Conservation (phyloP, 164 flowering plant species). For the Platanus orientalis region DNA sequence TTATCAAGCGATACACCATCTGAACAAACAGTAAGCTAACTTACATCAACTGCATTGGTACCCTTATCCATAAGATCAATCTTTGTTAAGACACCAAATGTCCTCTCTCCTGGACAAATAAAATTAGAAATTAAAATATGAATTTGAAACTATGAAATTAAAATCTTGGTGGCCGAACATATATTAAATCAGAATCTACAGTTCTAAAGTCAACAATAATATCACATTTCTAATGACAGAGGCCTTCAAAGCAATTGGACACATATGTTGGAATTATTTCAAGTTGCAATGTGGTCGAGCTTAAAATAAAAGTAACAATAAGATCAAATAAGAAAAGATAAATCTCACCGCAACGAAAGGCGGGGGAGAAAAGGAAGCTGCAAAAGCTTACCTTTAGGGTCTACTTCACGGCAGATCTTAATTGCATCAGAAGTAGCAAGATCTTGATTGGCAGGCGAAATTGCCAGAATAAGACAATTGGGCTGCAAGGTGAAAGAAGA, state of each 20-base stretch:
- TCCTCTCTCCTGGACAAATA: constrained; percentile 51
- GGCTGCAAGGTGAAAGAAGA: constrained; percentile 36
- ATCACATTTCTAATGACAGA: no score
- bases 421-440: constrained; percentile 76
- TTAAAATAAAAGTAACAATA: no score
- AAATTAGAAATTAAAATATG: neutral
- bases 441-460: constrained; percentile 75
- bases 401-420: constrained; percentile 69
- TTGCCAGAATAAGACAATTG: constrained; percentile 57
- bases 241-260: no score
- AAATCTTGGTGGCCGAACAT: neutral
- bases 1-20: no score
- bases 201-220: neutral
- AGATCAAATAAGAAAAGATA: neutral
- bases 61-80: constrained; percentile 80
- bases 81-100: constrained; percentile 69
- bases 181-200: neutral
- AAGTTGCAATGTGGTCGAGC: no score
- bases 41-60: constrained; percentile 70
- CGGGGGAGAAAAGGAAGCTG: no score
- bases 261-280: no score
- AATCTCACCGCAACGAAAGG: neutral
- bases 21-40: constrained; percentile 6
- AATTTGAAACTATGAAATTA: no score
- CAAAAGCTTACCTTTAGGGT: constrained; percentile 45